Base-by-base conservation (phyloP, 2,329 filamentous ascomycete genomes). In the Botrytis fabae region DNA sequence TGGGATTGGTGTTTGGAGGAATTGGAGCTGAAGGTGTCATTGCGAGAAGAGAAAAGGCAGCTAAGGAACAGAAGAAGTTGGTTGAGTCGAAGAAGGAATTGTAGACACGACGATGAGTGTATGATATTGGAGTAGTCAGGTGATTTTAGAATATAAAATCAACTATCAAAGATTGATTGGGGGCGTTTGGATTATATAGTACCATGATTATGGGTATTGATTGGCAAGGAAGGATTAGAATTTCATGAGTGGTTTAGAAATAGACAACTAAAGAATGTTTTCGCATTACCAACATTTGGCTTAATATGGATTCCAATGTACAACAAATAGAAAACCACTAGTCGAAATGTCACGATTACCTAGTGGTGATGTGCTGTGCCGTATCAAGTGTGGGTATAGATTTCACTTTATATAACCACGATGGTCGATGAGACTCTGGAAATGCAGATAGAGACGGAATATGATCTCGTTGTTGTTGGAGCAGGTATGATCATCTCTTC, bases 1-100 rank as follows among this genome's bases (percentile, higher is more conserved):
- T 99, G 46, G 91, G 89, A 0, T 85, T 99, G 73, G 96, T 99
- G 14, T 99, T 99, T 85, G 94, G 95, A 40, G 96, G 95, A 69
- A 95, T 99, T 80, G 96, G 94, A 44, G 93, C 95, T 51, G 96
- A 99, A 84, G 95, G 92, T 1, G 85, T 89, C 76, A 93, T 98
- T 79, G 91, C 92, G 73, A 87, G 92, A 76, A 85, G 88, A 77
- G 95, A 97, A 85, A 98, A 98, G 87, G 85, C 90, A 80, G 90
- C 89, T 72, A 97, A 97, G 85, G 90, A 91, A 70, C 75, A 77
- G 72, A 75, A 74, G 10, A 77, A 74, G 75, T 61, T 60, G 16
- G 18, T n/a, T 2, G 73, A 28, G 40, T 70, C 40, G 51, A 79
- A 78, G 76, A 81, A 80, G 75, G 77, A 77, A 48, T 73, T 78